Evolutionary conservation across 2,329 filamentous ascomycete genomes (phyloP), one percentile per base, ranked within the genome.

Genomic region (Ceratocystis variospora): DNA sequence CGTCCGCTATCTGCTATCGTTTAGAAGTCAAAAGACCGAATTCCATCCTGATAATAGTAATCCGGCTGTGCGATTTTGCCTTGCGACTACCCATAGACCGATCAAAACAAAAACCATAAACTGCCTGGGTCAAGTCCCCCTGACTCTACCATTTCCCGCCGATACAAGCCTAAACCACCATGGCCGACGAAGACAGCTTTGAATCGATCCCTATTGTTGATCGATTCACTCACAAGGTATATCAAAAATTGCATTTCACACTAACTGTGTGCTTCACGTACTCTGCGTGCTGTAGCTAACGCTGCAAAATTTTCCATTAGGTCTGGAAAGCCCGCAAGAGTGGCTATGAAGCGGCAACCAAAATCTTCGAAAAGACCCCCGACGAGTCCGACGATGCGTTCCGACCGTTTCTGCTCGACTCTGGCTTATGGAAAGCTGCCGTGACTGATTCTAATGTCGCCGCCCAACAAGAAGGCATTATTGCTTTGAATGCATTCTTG

Each of bases 321-420:
- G 84, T 89, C 73, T 99, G 94, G 94, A 99, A 99, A 82, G 92
- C 96, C 53, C 85, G 94, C 73, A 99, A 99, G 78, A 86, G 85
- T 73, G 94, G 87, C 64, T 99, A 97, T 74, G 94, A 99, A 80
- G 90, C 94, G 71, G 92, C 90, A 22, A 84, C 88, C 50, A 92
- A 94, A 75, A 84, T 87, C 71, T 97, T 99, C 75, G 87, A 91
- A 74, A 80, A 84, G 67, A 90, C 92, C 5, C 87, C 90, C 68
- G 87, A 92, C 76, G 93, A 97, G 74, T 83, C 86, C 71, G 89
- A 95, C 74, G 86, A 91, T 12, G 87, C 87, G 45, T 96, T 99
- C 72, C 83, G 86, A 71, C 90, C 93, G 0, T 99, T 97, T 73
- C 77, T 94, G 68, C 85, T 88, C 73, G 94, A 99, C 71, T 81